Evolutionary conservation across 805 yeast genomes (phyloP).

Genomic region (Wickerhamomyces hampshirensis): DNA sequence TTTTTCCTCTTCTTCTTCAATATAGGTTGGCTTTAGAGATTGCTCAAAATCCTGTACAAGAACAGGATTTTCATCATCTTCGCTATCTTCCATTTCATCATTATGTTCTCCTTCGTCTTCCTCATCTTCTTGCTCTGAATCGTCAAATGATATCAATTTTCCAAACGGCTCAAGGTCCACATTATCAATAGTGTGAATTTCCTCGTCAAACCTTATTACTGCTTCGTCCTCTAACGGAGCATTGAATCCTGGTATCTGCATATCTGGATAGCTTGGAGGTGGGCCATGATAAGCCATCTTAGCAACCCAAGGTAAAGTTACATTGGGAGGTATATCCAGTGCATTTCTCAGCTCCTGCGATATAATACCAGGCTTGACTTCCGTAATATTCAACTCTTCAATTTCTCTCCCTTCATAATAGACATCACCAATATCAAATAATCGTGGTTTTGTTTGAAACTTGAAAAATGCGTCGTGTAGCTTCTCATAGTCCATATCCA

Average conservation of each 20-base stretch:
- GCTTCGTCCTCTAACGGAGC: conserved; percentile 37
- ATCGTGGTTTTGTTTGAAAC: conserved; percentile 66
- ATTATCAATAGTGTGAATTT: conserved; percentile 9
- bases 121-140: conserved; percentile 19
- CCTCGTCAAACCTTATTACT: conserved; percentile 19
- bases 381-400: conserved; percentile 38
- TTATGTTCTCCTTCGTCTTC: conserved; percentile 20
- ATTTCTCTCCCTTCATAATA: conserved; percentile 73
- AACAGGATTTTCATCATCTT: conserved; percentile 10
- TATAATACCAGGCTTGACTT: conserved; percentile 62
- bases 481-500: conserved; percentile 82
- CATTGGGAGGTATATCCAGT: conserved; percentile 54
- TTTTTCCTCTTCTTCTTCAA: conserved; percentile 21
- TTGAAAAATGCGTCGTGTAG: conserved; percentile 85
- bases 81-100: conserved; percentile 23
- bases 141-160: conserved; percentile 25
- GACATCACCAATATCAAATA: conserved; percentile 68
- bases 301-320: conserved; percentile 65
- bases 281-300: conserved; percentile 68
- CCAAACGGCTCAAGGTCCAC: conserved; percentile 27
- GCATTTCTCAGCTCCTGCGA: conserved; percentile 63
- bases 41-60: conserved; percentile 9
- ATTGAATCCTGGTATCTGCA: conserved; percentile 52
- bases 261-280: conserved; percentile 75
- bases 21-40: background rate